phyloP scores from a whole-genome alignment of 1,139 yeast genomes.

The Taphrina pruni region DNA sequence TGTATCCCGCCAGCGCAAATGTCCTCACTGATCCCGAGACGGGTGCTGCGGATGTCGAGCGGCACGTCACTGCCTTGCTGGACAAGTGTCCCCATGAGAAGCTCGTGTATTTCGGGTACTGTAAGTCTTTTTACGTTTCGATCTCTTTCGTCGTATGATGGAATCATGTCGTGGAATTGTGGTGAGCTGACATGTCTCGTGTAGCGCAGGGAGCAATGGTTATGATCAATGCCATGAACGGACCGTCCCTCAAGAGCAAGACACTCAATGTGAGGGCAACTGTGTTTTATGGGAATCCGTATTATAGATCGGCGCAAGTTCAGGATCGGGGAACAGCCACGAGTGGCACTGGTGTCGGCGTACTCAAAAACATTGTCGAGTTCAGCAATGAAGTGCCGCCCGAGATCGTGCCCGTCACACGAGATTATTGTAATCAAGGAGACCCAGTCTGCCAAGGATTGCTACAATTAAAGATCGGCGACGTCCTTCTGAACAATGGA shows the following conservation, averaged over 20 bases:
- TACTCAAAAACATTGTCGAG: conserved; percentile 21
- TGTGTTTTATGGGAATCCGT: conserved; percentile 24
- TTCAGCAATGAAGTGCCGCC: conserved; percentile 1
- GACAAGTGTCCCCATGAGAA: conserved; percentile 22
- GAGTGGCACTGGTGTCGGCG: conserved; percentile 22
- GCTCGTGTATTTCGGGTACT: conserved; percentile 26
- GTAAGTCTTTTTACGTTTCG: conserved; percentile 9
- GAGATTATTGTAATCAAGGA: conserved; percentile 26
- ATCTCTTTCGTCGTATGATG: background rate
- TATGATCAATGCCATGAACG: conserved; percentile 12
- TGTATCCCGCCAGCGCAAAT: conserved; percentile 27
- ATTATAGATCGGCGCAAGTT: conserved; percentile 2
- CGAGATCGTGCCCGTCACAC: conserved; percentile 8
- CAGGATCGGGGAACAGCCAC: conserved; percentile 33
- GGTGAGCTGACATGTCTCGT: background rate
- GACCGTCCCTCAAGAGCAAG: background rate
- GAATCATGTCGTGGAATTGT: too few relatives aligned
- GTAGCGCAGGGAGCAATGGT: conserved; percentile 39
- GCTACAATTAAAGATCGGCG: background rate
- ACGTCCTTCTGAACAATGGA: conserved; percentile 4
- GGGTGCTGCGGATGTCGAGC: conserved; percentile 27
- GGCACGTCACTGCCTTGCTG: conserved; percentile 13
- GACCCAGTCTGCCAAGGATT: conserved; percentile 35
- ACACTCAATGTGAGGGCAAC: conserved; percentile 9
- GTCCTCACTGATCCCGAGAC: conserved; percentile 23